phyloP scores from a whole-genome alignment of 352 stramenopile species.

The Phytophthora foliorum region DNA sequence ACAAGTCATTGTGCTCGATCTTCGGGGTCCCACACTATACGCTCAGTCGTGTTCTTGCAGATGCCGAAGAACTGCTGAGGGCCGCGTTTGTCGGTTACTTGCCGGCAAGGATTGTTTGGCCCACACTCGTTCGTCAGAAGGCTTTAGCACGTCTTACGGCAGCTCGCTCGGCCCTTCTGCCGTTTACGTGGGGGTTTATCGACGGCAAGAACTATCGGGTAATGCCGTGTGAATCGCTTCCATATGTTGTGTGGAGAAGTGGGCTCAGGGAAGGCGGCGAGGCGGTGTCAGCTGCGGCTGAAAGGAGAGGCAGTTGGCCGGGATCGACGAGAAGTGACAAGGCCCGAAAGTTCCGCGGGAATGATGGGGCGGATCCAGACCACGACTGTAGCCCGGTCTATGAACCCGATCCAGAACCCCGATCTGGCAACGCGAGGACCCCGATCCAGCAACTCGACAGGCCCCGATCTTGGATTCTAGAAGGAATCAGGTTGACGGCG shows the following conservation, averaged over 20 bases:
- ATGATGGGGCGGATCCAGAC: background rate
- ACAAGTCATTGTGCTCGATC: background rate
- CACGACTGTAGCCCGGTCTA: background rate
- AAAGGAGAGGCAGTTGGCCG: too few species aligned
- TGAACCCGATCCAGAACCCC: background rate
- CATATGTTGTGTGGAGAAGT: background rate
- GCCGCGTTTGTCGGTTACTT: background rate
- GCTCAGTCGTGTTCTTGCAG: too few species aligned
- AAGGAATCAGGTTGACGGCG: background rate
- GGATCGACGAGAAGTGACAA: too few species aligned
- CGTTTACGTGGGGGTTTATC: slow-evolving; percentile 21
- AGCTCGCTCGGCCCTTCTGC: slow-evolving; percentile 11
- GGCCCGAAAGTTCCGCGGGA: too few species aligned
- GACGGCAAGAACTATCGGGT: slow-evolving; percentile 21
- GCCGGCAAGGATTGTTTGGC: slow-evolving; percentile 17
- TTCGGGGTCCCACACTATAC: too few species aligned
- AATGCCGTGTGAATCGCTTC: too few species aligned
- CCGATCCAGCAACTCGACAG: background rate
- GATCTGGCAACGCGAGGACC: background rate
- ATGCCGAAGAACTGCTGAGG: too few species aligned
- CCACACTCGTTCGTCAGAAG: background rate
- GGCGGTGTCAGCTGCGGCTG: too few species aligned
- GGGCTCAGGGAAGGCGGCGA: too few species aligned
- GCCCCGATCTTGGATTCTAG: background rate
- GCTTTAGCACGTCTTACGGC: background rate